Evolutionary conservation across 306 rosid species (phyloP).

Genomic region (Macrotyloma uniflorum): DNA sequence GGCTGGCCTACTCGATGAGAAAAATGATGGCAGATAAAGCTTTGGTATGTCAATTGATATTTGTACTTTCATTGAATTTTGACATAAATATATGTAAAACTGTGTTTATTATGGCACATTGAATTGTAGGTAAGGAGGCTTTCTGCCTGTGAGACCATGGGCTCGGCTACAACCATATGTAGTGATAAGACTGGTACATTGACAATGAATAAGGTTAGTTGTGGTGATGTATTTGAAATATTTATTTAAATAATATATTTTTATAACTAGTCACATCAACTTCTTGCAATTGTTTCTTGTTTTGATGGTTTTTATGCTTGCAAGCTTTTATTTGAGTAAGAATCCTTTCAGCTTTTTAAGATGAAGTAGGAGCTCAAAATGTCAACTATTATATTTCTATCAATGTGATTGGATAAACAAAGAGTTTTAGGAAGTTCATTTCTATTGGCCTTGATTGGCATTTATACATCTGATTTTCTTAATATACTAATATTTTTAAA

Average conservation of each 20-base stretch:
- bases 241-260: slow-evolving; percentile 5
- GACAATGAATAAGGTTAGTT: slow-evolving; percentile 76
- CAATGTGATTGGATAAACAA: slow-evolving; percentile 8
- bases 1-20: slow-evolving; percentile 96
- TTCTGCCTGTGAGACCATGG: slow-evolving; percentile 99
- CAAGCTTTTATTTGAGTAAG: not conserved
- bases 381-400: slow-evolving; percentile 4
- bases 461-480: not conserved
- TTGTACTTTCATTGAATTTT: slow-evolving; percentile 24
- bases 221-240: slow-evolving; percentile 28
- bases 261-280: slow-evolving; percentile 2
- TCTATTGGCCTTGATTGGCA: slow-evolving; percentile 6
- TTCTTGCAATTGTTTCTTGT: not conserved
- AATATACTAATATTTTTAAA: slow-evolving; percentile 1
- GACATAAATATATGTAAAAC: slow-evolving; percentile 3
- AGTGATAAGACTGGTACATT: slow-evolving; percentile 99
- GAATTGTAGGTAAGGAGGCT: slow-evolving; percentile 90
- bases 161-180: slow-evolving; percentile 97
- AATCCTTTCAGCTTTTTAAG: not conserved
- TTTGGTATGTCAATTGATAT: slow-evolving; percentile 66
- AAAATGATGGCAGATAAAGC: slow-evolving; percentile 99
- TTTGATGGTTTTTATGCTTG: slow-evolving; percentile 1
- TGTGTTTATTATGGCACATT: not conserved
- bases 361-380: slow-evolving; percentile 26
- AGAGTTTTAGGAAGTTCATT: slow-evolving; percentile 12